These are phyloP conservation scores for Plectranthus barbatus DNA, from an alignment of 257 asterid genomes.

Conservation along the genomic window DNA sequence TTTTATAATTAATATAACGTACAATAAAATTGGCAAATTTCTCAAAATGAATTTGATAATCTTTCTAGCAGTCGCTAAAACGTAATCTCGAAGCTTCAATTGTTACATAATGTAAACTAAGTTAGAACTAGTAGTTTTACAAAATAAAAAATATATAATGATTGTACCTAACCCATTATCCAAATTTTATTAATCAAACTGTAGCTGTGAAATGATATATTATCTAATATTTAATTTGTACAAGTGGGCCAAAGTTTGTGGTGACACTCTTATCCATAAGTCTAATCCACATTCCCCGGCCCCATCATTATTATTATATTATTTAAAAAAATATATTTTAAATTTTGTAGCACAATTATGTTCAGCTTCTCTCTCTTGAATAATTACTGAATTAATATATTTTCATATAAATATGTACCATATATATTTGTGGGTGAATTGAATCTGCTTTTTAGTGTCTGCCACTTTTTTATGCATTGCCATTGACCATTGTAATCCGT, in stretches of 20 bases:
- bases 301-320: too few species aligned
- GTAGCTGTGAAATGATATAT: background rate
- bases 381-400: background rate
- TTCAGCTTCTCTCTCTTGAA: background rate
- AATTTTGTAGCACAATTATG: too few species aligned
- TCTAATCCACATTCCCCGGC: background rate
- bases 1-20: too few species aligned
- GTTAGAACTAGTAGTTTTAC: too few species aligned
- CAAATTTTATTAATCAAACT: background rate
- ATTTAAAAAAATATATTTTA: too few species aligned
- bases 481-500: constrained; percentile 11
- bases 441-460: constrained; percentile 17
- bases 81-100: too few species aligned
- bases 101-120: too few species aligned
- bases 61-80: too few species aligned
- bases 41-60: too few species aligned
- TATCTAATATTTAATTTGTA: background rate
- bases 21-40: too few species aligned
- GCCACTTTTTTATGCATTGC: constrained; percentile 7
- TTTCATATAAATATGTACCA: background rate
- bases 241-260: constrained; percentile 16
- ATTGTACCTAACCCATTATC: background rate
- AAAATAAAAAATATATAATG: background rate
- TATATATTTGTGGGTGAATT: background rate
- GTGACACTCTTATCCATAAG: constrained; percentile 23